Base-by-base conservation (phyloP, 805 yeast genomes). In the Candida tammaniensis region DNA sequence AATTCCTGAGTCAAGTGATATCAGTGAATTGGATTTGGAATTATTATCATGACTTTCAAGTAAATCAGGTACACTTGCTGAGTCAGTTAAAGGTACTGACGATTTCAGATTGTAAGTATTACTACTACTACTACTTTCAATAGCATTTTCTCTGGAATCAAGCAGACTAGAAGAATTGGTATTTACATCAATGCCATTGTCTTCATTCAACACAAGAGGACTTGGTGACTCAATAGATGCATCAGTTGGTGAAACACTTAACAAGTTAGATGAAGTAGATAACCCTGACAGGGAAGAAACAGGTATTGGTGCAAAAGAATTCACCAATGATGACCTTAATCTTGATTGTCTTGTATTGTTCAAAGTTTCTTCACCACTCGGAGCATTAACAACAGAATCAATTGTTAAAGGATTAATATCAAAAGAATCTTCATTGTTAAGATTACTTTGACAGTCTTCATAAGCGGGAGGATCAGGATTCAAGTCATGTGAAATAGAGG, bases 261-360 rank as follows among this genome's bases (percentile, higher is more conserved):
- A 32, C 17, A 7, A 16, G 24, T 17, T 21, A 14, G 35, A 27
- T 7, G 9, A 4, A 4, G 24, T 24, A 11, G 25, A 13, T 12
- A 15, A 17, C 21, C 24, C 31, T 21, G 17, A 27, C 25, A 28
- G 27, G 17, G 15, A 26, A 23, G 32, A 20, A 9, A 8, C 7
- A 6, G 33, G 23, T 24, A 13, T 17, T n/a, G 57, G 59, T 3
- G 68, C 68, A 43, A 63, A 60, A 0, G 67, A 61, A 35, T 41
- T 57, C 15, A 47, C 54, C 29, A 62, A 46, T 0, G 69, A 60
- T 1, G 54, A 47, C 24, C 55, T 44, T 10, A 63, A 41, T 5
- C 48, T 35, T 4, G 66, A 56, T 8, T 42, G 42, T 19, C 46
- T 36, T 5, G 40, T 21, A 3, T 20, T 34, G 3, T 30, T 37